Conservation (phyloP, 129 eudicot genomes). For the Deinandra increscens region DNA sequence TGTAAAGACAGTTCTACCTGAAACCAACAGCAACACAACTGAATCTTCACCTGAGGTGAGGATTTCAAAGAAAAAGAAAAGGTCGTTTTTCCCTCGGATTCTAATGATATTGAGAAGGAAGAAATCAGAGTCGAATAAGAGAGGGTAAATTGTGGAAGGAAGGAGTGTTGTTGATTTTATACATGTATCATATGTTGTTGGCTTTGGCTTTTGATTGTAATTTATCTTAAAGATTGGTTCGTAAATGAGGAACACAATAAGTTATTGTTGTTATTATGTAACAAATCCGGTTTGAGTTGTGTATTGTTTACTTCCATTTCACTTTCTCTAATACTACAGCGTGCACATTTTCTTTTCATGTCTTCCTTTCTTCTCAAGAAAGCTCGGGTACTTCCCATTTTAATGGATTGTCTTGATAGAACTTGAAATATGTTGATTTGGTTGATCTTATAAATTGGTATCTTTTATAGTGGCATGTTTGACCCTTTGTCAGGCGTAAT, state of each 20-base stretch:
- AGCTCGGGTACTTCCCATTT: not conserved
- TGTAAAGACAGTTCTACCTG: slow-evolving; percentile 31
- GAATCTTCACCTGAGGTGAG: slow-evolving; percentile 55
- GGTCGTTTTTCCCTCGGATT: slow-evolving; percentile 61
- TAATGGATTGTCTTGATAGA: not conserved
- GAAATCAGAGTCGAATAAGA: slow-evolving; percentile 46
- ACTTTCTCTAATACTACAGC: slow-evolving; percentile 3
- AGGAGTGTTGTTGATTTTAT: slow-evolving; percentile 17
- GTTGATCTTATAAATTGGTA: not conserved
- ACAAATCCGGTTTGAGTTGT: slow-evolving; percentile 23
- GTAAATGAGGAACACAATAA: slow-evolving; percentile 20
- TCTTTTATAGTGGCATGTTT: too few relatives aligned
- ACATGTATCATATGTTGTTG: slow-evolving; percentile 27
- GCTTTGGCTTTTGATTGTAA: slow-evolving; percentile 34
- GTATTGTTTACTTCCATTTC: slow-evolving; percentile 13
- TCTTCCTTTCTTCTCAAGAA: not conserved
- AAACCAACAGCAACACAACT: slow-evolving; percentile 46
- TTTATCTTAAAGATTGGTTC: slow-evolving; percentile 27
- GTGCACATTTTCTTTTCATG: not conserved
- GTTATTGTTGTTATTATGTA: slow-evolving; percentile 11
- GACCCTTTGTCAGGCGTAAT: not conserved
- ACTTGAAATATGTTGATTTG: not conserved
- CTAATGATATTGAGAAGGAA: slow-evolving; percentile 62
- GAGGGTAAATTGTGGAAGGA: slow-evolving; percentile 19
- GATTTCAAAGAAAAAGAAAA: slow-evolving; percentile 62